Percentiles rank a stretch among this genome's conserved stretches.
Evolutionary conservation across 1,139 yeast species (phyloP).

Genomic region (Pichia terricola): DNA sequence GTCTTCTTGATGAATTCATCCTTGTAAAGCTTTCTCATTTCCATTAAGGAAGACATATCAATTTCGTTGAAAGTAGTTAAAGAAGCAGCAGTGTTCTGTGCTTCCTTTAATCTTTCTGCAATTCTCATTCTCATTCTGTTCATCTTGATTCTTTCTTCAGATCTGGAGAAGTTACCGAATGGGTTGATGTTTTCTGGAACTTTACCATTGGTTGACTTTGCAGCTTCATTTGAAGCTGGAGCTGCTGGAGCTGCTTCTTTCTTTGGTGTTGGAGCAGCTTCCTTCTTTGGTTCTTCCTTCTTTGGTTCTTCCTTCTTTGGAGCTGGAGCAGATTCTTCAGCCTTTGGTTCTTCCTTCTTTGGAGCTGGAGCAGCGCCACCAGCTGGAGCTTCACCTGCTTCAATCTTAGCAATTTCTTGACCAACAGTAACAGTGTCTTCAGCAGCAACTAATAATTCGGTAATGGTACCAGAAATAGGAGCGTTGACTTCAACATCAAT

Average conservation of each 20-base stretch:
- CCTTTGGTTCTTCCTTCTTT: slow-evolving; percentile 29
- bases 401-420: slow-evolving; percentile 82
- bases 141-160: slow-evolving; percentile 93
- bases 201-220: slow-evolving; percentile 23
- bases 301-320: slow-evolving; percentile 24
- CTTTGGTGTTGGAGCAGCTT: background rate
- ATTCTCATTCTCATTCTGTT: slow-evolving; percentile 99
- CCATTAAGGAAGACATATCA: slow-evolving; percentile 88
- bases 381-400: slow-evolving; percentile 79
- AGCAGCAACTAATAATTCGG: slow-evolving; percentile 70
- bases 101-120: slow-evolving; percentile 98
- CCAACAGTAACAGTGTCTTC: slow-evolving; percentile 97
- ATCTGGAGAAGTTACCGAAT: slow-evolving; percentile 65
- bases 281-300: slow-evolving; percentile 14
- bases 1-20: slow-evolving; percentile 93
- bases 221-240: slow-evolving; percentile 24
- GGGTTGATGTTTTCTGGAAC: slow-evolving; percentile 30
- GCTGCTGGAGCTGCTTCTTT: slow-evolving; percentile 21
- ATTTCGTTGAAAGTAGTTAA: slow-evolving; percentile 97
- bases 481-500: slow-evolving; percentile 96
- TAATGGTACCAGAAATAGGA: slow-evolving; percentile 84
- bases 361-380: slow-evolving; percentile 43
- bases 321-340: slow-evolving; percentile 19
- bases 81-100: slow-evolving; percentile 98
- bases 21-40: slow-evolving; percentile 93